Evolutionary conservation across 73 alveolate genomes (phyloP).

Genomic region (Tetrahymena malaccensis): DNA sequence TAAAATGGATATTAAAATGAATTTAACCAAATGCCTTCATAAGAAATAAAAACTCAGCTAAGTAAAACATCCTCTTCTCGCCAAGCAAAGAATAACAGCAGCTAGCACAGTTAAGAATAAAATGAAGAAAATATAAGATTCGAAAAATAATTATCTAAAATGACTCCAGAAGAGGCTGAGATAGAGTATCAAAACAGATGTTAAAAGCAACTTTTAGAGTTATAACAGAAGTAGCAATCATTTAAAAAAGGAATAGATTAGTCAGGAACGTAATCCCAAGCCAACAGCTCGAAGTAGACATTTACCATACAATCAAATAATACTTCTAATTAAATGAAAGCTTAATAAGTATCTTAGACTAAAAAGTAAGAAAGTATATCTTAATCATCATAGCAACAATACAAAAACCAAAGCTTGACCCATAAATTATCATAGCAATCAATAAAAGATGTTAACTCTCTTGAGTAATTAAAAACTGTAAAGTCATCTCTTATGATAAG

Average conservation of each 20-base stretch:
- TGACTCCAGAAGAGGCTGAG: not conserved
- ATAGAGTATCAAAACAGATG: not conserved
- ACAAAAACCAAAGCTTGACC: not conserved
- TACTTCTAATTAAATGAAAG: not conserved
- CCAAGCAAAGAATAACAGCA: not conserved
- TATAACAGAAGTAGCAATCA: not conserved
- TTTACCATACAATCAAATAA: not conserved
- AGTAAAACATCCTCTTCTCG: not conserved
- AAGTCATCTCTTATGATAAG: not conserved
- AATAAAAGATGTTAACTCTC: not conserved
- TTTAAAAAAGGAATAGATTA: not conserved
- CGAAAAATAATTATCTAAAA: not conserved
- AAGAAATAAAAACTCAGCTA: not conserved
- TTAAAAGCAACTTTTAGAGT: not conserved
- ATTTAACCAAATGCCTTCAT: not conserved
- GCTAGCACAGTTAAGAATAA: not conserved
- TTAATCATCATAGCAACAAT: not conserved
- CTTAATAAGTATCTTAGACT: not conserved
- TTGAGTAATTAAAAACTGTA: not conserved
- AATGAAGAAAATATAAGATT: not conserved
- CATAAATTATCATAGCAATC: not conserved
- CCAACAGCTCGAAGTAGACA: not conserved
- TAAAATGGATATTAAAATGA: not conserved
- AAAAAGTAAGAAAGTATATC: not conserved
- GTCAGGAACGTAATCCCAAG: not conserved